These are phyloP conservation scores for Aspergillus indologenus DNA, from an alignment of 495 filamentous ascomycete species.

Conservation along the genomic window DNA sequence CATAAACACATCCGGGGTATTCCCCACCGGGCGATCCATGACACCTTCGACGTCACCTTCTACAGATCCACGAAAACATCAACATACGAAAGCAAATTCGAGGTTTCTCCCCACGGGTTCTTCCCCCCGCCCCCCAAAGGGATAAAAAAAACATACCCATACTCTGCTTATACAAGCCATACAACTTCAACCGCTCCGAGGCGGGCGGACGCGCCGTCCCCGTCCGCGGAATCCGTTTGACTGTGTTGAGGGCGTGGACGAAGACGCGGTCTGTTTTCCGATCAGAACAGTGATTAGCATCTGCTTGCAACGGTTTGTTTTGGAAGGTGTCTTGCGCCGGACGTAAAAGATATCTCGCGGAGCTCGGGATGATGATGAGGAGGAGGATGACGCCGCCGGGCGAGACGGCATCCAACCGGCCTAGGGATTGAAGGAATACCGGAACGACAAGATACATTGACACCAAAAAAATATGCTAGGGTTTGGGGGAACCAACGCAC, in stretches of 20 bases:
- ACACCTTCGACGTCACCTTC: slow-evolving; percentile 93
- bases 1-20: slow-evolving; percentile 48
- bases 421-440: too few species aligned
- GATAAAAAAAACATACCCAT: slow-evolving; percentile 56
- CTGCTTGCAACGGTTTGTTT: too few species aligned
- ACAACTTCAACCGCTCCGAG: slow-evolving; percentile 79
- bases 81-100: not conserved
- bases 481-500: slow-evolving; percentile 33
- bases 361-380: too few species aligned
- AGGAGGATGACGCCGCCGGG: too few species aligned
- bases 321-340: too few species aligned
- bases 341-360: too few species aligned
- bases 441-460: too few species aligned
- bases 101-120: too few species aligned
- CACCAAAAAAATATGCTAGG: too few species aligned
- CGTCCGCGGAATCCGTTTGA: slow-evolving; percentile 93
- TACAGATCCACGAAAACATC: slow-evolving; percentile 25
- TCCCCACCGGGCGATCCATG: slow-evolving; percentile 74
- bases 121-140: not conserved
- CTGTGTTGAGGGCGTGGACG: slow-evolving; percentile 96
- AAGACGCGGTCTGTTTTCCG: slow-evolving; percentile 79
- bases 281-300: not conserved
- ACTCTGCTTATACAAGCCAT: slow-evolving; percentile 97
- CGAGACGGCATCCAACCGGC: too few species aligned
- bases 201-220: slow-evolving; percentile 85